These are phyloP conservation scores for Petunia axillaris DNA, from an alignment of 257 asterid genomes.

Conservation along the genomic window DNA sequence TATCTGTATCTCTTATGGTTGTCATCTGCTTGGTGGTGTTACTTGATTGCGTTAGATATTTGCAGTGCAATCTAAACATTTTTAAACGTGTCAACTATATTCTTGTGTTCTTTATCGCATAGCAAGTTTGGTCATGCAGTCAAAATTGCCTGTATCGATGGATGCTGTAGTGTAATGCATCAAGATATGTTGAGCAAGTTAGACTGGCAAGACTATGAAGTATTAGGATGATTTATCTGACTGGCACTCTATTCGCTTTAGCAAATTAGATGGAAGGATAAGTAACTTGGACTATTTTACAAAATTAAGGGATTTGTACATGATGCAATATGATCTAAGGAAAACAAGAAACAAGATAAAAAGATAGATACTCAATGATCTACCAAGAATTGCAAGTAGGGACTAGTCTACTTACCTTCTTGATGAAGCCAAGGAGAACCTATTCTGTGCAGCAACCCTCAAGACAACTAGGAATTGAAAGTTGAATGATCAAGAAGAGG, in stretches of 20 bases:
- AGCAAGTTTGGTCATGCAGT: background rate
- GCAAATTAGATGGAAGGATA: too few relatives aligned
- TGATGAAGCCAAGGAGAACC: too few relatives aligned
- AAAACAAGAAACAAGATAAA: too few relatives aligned
- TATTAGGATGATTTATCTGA: background rate
- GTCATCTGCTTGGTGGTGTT: background rate
- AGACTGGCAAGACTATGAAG: background rate
- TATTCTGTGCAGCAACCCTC: too few relatives aligned
- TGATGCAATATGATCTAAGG: too few relatives aligned
- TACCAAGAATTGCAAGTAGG: too few relatives aligned
- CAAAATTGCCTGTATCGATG: background rate
- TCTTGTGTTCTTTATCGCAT: background rate
- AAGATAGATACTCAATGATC: too few relatives aligned
- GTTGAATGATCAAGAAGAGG: too few relatives aligned
- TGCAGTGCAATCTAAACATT: background rate
- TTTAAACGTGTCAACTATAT: background rate
- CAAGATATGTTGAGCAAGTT: background rate
- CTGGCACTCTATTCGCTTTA: background rate
- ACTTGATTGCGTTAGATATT: background rate
- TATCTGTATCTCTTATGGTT: conserved; percentile 2
- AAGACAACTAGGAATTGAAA: too few relatives aligned
- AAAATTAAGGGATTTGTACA: background rate
- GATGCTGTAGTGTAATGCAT: background rate
- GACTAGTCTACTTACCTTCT: too few relatives aligned
- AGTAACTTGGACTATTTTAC: too few relatives aligned